A percentile compares a stretch with the other conserved stretches of the same genome.
Evolutionary conservation across 2,329 filamentous ascomycete species (phyloP).

Genomic region (Volutella citrinella): DNA sequence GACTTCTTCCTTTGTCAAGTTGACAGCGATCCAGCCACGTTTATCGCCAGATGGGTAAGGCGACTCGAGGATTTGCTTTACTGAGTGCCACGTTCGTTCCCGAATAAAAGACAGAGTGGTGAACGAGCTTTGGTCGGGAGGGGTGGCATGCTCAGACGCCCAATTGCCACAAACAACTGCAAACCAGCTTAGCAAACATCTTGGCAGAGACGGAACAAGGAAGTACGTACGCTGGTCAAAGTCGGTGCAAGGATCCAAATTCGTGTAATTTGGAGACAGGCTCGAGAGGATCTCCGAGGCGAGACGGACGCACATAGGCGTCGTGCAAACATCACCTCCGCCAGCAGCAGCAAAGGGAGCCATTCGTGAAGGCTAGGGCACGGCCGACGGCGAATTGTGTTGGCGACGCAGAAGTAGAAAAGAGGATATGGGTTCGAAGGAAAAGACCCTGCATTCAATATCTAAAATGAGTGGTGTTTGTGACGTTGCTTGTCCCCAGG

Average conservation of each 20-base stretch:
- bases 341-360: too few relatives aligned
- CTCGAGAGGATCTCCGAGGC: constrained; percentile 29
- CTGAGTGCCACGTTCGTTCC: neutral
- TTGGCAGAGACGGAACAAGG: too few relatives aligned
- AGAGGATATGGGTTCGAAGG: too few relatives aligned
- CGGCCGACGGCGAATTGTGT: too few relatives aligned
- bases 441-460: too few relatives aligned
- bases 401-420: too few relatives aligned
- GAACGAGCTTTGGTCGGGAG: constrained; percentile 50
- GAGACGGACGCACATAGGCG: constrained; percentile 28
- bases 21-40: constrained; percentile 10
- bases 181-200: too few relatives aligned
- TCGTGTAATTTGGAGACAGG: constrained; percentile 45
- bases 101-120: neutral
- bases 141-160: constrained; percentile 60
- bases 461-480: too few relatives aligned
- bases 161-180: constrained; percentile 62
- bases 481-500: too few relatives aligned
- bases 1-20: constrained; percentile 30
- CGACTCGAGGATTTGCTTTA: constrained; percentile 31
- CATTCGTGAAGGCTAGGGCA: too few relatives aligned
- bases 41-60: constrained; percentile 56
- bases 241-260: constrained; percentile 65
- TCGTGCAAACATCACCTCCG: too few relatives aligned
- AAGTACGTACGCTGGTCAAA: constrained; percentile 54